Evolutionary conservation across 768 basidiomycete species (phyloP), one percentile per base, ranked within the genome.

Genomic region (Pleurotus pulmonarius): DNA sequence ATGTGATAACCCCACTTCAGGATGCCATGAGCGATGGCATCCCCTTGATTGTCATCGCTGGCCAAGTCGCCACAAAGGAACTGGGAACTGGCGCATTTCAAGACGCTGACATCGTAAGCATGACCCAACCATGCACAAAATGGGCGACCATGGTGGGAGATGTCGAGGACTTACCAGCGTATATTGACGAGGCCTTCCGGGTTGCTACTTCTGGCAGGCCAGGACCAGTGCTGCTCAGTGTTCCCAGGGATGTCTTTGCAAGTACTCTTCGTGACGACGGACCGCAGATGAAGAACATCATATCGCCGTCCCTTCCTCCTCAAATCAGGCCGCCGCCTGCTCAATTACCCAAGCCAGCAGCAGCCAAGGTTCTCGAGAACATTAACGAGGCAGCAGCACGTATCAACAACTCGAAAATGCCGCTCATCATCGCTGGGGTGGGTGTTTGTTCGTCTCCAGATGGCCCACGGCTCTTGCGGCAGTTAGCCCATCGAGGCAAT

Each of bases 61-160:
- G 97, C 1, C 96, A 98, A 77, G 96, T 99, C 15, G 96, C 97
- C 0, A 97, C 94, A 6, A 90, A 90, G 15, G 88, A 92, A 49
- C 98, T 98, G 58, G 96, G 96, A 13, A 94, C 92, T 11, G 96
- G 98, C 67, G 92, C 93, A 1, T 99, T 99, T 83, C 97, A 99
- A 69, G 97, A 98, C 73, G 97, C 97, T 29, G 97, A 99, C 69
- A 73, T 98, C 49, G 80, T 99, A 53, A 96, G 96, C 48, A 99
- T 98, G 70, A 96, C 94, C 25, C 81, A 95, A 52, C 86, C 87
- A 63, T 99, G 97, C 75, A 98, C 97, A 26, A 99, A 98, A 71
- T 98, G 97, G 97, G 98, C 98, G 68, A 95, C 98, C 58, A 96
- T 98, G 94, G 92, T 98, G 49, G 98, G 98, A 73, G 94, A 95